Evolutionary conservation across 225 moss, liverwort and hornwort species (phyloP), one percentile per base, ranked within the genome.

Genomic region (Pseudisothecium myosuroides): DNA sequence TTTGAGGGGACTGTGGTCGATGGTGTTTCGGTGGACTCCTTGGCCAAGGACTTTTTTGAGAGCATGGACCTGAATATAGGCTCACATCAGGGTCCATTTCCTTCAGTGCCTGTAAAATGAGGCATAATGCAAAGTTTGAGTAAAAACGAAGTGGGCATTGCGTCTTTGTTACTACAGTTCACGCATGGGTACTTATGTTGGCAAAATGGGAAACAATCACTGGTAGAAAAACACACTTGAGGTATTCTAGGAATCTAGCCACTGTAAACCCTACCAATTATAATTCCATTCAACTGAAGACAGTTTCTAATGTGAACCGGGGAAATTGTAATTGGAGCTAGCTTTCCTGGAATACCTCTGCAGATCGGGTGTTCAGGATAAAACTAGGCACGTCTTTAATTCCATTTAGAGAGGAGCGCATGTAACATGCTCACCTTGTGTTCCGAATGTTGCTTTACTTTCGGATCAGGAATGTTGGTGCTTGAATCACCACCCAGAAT

Each of bases 401-500:
- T 45, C 49, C 47, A 67, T 68, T 56, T 50, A 5, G 15, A 66
- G 26, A 21, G 22, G 47, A 85, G 63, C 66, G 84, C 58, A 55
- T 4, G 81, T 34, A 58, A 27, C 24, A 72, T 89, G 84, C 86
- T 90, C 72, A 94, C 94, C 84, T 88, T 88, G 49, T 87, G 88
- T 54, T 82, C 91, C 23, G 41, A 92, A 36, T 59, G 72, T 83
- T 87, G 92, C 85, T 86, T 84, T 64, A 71, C 88, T 68, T 83
- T 60, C 60, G 86, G 83, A 60, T 85, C 90, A 71, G 71, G 59
- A 88, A 90, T 83, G 81, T 62, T 60, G 52, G 54, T 54, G 54
- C 58, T 7, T 83, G 84, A 83, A 91, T 93, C 92, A 71, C 90
- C 88, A 80, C 87, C 92, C 83, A 91, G 36, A 58, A 89, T 92